A percentile compares a stretch with the other conserved stretches of the same genome.
phyloP scores from a whole-genome alignment of 2,329 filamentous ascomycete species.

The Phialophora chinensis region DNA sequence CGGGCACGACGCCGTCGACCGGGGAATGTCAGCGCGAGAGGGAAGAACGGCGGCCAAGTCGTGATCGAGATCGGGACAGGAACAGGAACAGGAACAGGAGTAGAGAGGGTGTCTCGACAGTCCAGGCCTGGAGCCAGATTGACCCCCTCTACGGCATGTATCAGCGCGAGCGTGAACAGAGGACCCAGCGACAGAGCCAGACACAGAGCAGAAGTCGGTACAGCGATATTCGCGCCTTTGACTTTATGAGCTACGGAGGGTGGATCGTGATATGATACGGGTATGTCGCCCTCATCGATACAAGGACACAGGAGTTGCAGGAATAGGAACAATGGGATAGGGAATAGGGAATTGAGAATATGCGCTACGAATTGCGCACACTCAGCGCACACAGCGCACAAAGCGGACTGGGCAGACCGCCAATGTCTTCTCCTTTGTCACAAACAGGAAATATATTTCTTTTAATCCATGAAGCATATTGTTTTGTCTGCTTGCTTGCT shows the following conservation, averaged over 20 bases:
- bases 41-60: not conserved
- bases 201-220: not conserved
- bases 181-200: not conserved
- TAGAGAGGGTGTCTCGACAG: not conserved
- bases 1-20: slow-evolving; percentile 3
- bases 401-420: not conserved
- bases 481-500: not conserved
- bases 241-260: slow-evolving; percentile 9
- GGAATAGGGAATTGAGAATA: not conserved
- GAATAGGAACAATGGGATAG: not conserved
- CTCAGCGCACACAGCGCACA: not conserved
- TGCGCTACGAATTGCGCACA: not conserved
- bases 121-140: slow-evolving; percentile 7
- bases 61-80: not conserved
- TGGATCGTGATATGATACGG: slow-evolving; percentile 8
- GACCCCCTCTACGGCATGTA: slow-evolving; percentile 5
- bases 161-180: not conserved
- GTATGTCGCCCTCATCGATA: not conserved
- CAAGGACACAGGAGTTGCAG: not conserved
- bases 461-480: not conserved
- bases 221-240: slow-evolving; percentile 5
- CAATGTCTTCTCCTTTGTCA: slow-evolving; percentile 2
- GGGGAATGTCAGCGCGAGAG: slow-evolving; percentile 3
- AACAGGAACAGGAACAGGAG: not conserved
- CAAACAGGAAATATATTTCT: not conserved